Base-by-base conservation (phyloP, 1,139 yeast species). In the Scheffersomyces parashehatae region DNA sequence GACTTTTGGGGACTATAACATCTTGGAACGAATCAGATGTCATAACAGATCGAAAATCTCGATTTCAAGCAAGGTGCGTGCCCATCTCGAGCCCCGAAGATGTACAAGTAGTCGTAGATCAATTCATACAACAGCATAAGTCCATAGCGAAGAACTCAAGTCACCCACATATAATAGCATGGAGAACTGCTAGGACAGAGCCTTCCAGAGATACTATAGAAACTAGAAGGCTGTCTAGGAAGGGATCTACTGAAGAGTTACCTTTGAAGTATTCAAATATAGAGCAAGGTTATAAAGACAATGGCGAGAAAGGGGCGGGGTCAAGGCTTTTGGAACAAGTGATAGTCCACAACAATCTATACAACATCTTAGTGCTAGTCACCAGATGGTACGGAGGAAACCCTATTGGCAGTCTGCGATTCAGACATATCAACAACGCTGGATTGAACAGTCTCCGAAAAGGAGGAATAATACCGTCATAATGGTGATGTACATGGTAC, bases 331-430 rank as follows among this genome's bases (percentile, higher is more conserved):
- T 83, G 28, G 67, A 68, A 42, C 76, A 79, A 9, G 60, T 81
- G 3, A 50, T 85, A 28, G 78, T 75, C 30, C 61, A 78, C 29
- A 59, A 74, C 13, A 63, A 75, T 34, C 43, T 80, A n/a, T 61
- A 69, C 9, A 82, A 83, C 54, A 73, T 81, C 0, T 53, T 85
- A 14, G 75, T 84, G 0, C 78, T 84, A 12, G 90, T 83, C 1
- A 79, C 85, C 0, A 58, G 93, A 46, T 85, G 91, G 91, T 83
- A 82, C 56, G 88, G 88, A 2, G 90, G 91, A 0, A 72, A 71
- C 0, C 84, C 85, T 1, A 53, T 85, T 35, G 91, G 93, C 0
- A 70, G 85, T 4, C 72, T 79, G 33, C 62, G 93, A 44, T 85
- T 84, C 53, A 67, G 86, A 45, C 83, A 81, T 53, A 84, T 85